phyloP scores from a whole-genome alignment of 2,329 filamentous ascomycete species.

The Aspergillus caelatus region DNA sequence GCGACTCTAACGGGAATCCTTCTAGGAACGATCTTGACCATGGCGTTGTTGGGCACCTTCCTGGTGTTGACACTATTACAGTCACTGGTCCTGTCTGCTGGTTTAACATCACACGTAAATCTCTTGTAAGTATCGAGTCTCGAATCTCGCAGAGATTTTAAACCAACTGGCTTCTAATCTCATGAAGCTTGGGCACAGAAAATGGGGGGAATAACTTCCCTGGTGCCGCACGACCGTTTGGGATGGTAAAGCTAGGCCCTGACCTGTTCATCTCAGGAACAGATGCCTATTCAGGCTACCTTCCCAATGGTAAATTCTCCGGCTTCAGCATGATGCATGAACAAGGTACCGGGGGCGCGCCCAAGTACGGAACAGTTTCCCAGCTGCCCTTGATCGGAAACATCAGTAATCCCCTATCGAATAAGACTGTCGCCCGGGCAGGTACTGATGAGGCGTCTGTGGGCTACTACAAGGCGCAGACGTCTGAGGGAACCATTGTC shows the following conservation, averaged over 20 bases:
- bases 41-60: conserved; percentile 14
- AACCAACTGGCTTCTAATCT: conserved; percentile 9
- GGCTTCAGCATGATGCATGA: conserved; percentile 69
- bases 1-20: conserved; percentile 5
- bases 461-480: conserved; percentile 62
- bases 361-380: conserved; percentile 69
- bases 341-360: conserved; percentile 68
- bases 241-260: conserved; percentile 48
- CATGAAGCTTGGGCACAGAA: conserved; percentile 31
- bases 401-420: conserved; percentile 57
- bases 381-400: conserved; percentile 59
- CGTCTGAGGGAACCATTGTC: conserved; percentile 59
- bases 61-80: conserved; percentile 20
- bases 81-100: conserved; percentile 16
- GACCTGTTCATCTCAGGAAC: conserved; percentile 38
- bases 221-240: conserved; percentile 45
- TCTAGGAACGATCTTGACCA: conserved; percentile 11
- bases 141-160: neutral
- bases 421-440: conserved; percentile 60
- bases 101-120: conserved; percentile 31
- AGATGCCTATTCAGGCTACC: conserved; percentile 48
- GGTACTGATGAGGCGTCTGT: conserved; percentile 56
- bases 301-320: conserved; percentile 54
- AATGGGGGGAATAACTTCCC: conserved; percentile 48
- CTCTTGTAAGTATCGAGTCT: conserved; percentile 27